Percentiles rank a stretch among this genome's conserved stretches.
phyloP scores from a whole-genome alignment of 352 stramenopile genomes.

The Phytophthora fragariaefolia region DNA sequence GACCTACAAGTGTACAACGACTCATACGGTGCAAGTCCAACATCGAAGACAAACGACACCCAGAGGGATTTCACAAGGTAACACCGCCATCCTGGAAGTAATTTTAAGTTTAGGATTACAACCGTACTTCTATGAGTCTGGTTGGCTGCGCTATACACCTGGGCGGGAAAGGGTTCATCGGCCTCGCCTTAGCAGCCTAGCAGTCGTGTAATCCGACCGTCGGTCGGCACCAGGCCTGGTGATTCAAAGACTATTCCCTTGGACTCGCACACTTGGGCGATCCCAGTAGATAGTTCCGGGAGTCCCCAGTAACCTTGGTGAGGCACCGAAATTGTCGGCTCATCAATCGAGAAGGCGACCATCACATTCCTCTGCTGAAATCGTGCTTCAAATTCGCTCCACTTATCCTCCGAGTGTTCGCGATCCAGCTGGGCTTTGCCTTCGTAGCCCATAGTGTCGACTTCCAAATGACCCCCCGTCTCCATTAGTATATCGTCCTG shows the following conservation, averaged over 20 bases:
- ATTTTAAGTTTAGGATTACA: no score
- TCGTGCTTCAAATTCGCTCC: neutral
- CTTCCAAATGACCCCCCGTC: no score
- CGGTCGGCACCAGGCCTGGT: neutral
- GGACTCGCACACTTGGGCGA: slow-evolving; percentile 1
- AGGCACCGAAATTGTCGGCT: neutral
- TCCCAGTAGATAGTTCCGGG: neutral
- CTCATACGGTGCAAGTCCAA: no score
- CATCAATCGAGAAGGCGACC: slow-evolving; percentile 6
- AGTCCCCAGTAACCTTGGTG: neutral
- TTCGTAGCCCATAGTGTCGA: neutral
- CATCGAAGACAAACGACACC: no score
- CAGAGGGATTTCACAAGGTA: no score
- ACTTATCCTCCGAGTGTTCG: neutral
- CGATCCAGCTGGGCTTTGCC: neutral
- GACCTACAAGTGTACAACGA: no score
- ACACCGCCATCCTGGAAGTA: no score
- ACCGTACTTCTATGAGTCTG: no score
- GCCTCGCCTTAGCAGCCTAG: no score
- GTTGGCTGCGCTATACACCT: no score
- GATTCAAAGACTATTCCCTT: slow-evolving; percentile 4
- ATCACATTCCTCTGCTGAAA: neutral
- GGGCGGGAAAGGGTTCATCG: no score
- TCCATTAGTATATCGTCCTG: no score
- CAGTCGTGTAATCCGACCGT: neutral